A percentile compares a stretch with the other conserved stretches of the same genome.
Conservation (phyloP, 139 green algal genomes). For the Chlamydomonas schloesseri region DNA sequence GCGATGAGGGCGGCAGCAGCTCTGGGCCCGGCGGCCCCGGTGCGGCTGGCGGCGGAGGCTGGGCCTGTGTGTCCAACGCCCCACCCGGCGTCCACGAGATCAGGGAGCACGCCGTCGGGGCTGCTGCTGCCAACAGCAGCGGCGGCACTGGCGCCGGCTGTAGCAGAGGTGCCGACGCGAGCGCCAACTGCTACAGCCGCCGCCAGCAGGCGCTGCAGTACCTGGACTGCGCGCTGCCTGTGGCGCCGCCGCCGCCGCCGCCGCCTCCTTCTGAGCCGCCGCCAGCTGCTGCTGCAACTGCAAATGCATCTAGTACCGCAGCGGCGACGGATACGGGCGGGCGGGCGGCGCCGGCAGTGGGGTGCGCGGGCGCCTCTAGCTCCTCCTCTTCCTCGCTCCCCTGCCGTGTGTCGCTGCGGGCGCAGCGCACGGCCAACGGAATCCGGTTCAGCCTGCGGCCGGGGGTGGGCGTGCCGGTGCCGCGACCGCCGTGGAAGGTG, state of each 20-base stretch:
- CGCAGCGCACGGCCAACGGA: not conserved
- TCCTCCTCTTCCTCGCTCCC: too few species aligned
- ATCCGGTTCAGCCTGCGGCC: constrained; percentile 65
- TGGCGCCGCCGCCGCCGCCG: not conserved
- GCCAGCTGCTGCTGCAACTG: too few species aligned
- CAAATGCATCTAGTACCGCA: too few species aligned
- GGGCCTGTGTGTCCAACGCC: not conserved
- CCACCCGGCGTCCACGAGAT: not conserved
- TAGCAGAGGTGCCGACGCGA: not conserved
- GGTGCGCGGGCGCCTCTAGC: too few species aligned
- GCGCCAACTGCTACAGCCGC: constrained; percentile 51
- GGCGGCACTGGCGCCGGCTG: not conserved
- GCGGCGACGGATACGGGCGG: not conserved
- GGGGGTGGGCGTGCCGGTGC: constrained; percentile 70
- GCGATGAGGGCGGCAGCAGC: too few species aligned
- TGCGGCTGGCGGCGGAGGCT: too few species aligned
- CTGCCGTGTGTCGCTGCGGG: constrained; percentile 1
- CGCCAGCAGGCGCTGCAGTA: constrained; percentile 85
- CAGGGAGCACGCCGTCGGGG: too few species aligned
- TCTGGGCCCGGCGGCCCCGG: too few species aligned
- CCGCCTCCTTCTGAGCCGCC: too few species aligned
- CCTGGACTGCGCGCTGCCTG: constrained; percentile 63
- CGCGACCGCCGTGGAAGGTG: constrained; percentile 76
- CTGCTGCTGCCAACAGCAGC: not conserved
- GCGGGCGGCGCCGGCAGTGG: not conserved